Base-by-base conservation (phyloP, 176 grass and related monocot species). In the Ensete ventricosum region DNA sequence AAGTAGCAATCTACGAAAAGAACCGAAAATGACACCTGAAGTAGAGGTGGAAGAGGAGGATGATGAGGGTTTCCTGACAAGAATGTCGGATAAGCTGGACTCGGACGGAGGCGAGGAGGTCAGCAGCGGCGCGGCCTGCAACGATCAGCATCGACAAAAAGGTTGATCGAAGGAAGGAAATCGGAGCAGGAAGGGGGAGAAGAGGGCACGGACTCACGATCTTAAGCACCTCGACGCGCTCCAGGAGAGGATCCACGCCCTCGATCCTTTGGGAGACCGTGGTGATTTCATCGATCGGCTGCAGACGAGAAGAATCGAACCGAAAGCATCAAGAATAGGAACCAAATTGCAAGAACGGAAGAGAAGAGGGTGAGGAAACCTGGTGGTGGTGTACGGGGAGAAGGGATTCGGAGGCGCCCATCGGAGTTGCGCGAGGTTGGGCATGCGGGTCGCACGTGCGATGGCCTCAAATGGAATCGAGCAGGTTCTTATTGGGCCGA, bases 241-340 rank as follows among this genome's bases (percentile, higher is more conserved):
- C 68, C 67, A 73, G 9, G 21, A 80, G 34, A 20, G 78, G 69
- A 64, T 73, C 55, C 58, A 80, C 78, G 48, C 69, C 78, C 55
- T 64, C 78, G 55, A 53, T 20, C 68, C 57, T 72, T 58, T 73
- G 57, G 20, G 69, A 80, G 23, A 80, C 78, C 1, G 57, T 73
- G 78, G 78, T 80, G 57, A 80, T 80, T 58, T 80, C 78, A 53
- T 80, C 78, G 78, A 73, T 63, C 48, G 23, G 67, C 78, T 80
- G 53, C 52, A 9, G 22, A 51, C 43, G 17, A 14, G n/a, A 19
- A 24, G 3, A 64, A 43, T 10, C 14, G 54, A 1, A 54, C 34
- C 34, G 4, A 43, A 43, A 43, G 34, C 34, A 43, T 43, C 34
- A 43, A 43, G 4, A 43, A 43, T 0, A 19, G 11, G 10, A 74